Evolutionary conservation across 2,329 filamentous ascomycete genomes (phyloP), one percentile per base, ranked within the genome.

Genomic region (Dendryphion nanum): DNA sequence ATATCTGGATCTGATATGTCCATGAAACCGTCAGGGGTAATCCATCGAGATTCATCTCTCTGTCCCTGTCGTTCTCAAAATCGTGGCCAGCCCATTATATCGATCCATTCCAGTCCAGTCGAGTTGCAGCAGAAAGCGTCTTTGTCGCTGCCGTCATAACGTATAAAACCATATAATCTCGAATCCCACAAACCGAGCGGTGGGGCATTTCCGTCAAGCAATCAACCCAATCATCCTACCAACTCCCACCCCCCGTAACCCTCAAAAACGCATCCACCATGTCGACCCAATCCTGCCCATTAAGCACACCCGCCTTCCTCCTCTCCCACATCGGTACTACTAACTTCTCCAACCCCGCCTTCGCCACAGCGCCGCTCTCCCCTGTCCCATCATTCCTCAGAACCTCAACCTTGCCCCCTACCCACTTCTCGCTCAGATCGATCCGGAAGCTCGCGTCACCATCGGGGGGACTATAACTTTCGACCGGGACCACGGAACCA

Each of bases 371-470:
- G 3, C 55, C 63, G 7, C 57, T 58, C 21, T 55, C 51, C n/a
- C 30, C 35, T 3, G 53, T 59, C 7, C 63, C 63, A 32, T 66
- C 62, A 30, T 63, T 63, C 34, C 62, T 39, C 30, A 60, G 44
- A 18, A 67, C 33, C 35, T 53, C 45, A 4, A 67, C 63, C 20
- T 43, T 48, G 0, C 63, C 63, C 5, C 60, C 57, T 1, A 37
- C 20, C 23, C 44, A 59, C 49, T 64, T 63, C 44, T 67, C 63
- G 34, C 61, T 65, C 15, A 67, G 40, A 20, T 67, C 60, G 21
- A 67, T 61, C 21, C 41, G 51, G 46, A 64, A 67, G 18, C 57
- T 63, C 7, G 63, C 63, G 33, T 66, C 63, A 3, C 63, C 63
- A 19, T 67, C 62, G 1, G 62, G 58, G 4, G 59, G 58, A 29